Evolutionary conservation across 2,329 filamentous ascomycete genomes (phyloP), one percentile per base, ranked within the genome.

Genomic region (Claviceps sp.): DNA sequence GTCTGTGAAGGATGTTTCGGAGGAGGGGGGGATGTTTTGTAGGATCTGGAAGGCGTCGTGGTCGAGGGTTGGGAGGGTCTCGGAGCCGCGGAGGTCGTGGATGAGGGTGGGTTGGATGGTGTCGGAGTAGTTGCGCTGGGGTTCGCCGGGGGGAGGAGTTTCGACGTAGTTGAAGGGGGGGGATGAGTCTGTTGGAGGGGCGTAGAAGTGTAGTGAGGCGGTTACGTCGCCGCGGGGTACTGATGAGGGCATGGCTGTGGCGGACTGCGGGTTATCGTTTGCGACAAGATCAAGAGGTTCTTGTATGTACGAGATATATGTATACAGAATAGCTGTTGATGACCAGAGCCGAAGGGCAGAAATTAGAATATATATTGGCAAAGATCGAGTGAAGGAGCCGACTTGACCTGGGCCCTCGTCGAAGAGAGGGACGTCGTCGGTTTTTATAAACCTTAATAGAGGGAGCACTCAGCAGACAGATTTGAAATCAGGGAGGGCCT

Each of bases 11-110:
- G 67, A 62, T 54, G 66, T 68, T 59, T 71, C 68, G 8, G 56
- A 52, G 2, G 64, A 60, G n/a, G 41, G 41, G 10, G 41, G 41
- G 0, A 55, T 47, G 38, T 67, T 62, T 1, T 48, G 56, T 38
- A 63, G 52, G 34, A 68, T 57, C 51, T 70, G 64, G 56, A 72
- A 72, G 1, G 68, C 69, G 30, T 69, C 61, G 43, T 55, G 56
- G 52, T 72, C 69, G n/a, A 72, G 64, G 0, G 61, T 39, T 13
- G 46, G 46, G 16, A 11, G 19, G 30, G 13, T 24, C 63, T 93
- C 88, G 50, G 71, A 73, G 49, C 83, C 85, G 50, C 89, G 85
- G 60, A 90, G 75, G 69, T 96, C 89, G 55, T 75, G 70, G 60
- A 96, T 77, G 4, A 64, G 62, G 34, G 88, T 78, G 2, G 73